Percentiles rank a stretch among this genome's conserved stretches.
These are phyloP conservation scores for Mycena alexandri DNA, from an alignment of 768 basidiomycete genomes.

Conservation along the genomic window DNA sequence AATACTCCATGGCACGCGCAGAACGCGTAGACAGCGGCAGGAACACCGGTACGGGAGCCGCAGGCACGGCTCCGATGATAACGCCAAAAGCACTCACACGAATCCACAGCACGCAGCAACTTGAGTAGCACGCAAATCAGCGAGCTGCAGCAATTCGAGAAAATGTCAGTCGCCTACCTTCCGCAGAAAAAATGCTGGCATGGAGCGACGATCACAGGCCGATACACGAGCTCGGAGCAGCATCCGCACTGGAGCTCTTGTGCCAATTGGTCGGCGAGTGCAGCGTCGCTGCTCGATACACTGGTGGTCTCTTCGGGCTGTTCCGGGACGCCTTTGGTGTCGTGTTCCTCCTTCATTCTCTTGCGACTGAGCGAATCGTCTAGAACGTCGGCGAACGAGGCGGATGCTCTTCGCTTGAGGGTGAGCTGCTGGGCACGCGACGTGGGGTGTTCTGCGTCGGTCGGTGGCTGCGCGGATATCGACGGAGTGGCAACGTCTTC, in stretches of 20 bases:
- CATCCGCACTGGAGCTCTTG: slow-evolving; percentile 89
- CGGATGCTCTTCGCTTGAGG: slow-evolving; percentile 74
- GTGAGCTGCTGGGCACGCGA: slow-evolving; percentile 35
- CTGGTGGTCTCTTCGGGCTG: slow-evolving; percentile 17
- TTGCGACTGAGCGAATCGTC: slow-evolving; percentile 66
- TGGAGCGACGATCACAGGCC: slow-evolving; percentile 84
- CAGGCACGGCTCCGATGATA: slow-evolving; percentile 7
- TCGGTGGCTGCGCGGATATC: slow-evolving; percentile 20
- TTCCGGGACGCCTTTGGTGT: slow-evolving; percentile 38
- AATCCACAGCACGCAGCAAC: slow-evolving; percentile 88
- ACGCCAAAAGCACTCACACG: slow-evolving; percentile 65
- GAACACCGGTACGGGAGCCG: slow-evolving; percentile 1
- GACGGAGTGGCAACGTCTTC: slow-evolving; percentile 37
- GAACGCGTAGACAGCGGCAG: slow-evolving; percentile 22
- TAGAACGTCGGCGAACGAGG: slow-evolving; percentile 59
- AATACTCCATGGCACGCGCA: slow-evolving; percentile 3
- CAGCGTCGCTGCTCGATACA: slow-evolving; percentile 36
- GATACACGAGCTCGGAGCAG: slow-evolving; percentile 85
- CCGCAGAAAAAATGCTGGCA: slow-evolving; percentile 95
- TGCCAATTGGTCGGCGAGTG: slow-evolving; percentile 71
- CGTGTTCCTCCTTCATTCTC: slow-evolving; percentile 65
- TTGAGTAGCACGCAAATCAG: slow-evolving; percentile 44
- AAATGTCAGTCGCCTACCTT: slow-evolving; percentile 62
- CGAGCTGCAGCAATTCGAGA: background rate
- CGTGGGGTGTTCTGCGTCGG: slow-evolving; percentile 23